Base-by-base conservation (phyloP, 768 basidiomycete genomes). In the Termitomyces sp. region DNA sequence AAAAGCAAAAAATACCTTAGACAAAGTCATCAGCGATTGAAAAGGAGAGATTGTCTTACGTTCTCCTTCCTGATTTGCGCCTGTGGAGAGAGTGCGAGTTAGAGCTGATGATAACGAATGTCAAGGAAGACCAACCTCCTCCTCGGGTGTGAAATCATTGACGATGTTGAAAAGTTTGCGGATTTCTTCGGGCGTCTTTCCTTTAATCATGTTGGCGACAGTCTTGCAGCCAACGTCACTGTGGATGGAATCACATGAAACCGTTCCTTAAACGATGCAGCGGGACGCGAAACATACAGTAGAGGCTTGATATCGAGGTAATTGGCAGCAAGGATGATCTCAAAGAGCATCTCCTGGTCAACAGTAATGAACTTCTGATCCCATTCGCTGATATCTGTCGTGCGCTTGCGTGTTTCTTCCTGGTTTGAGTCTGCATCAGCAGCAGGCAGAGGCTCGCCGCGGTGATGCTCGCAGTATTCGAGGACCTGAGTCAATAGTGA, bases 161-260 rank as follows among this genome's bases (percentile, higher is more conserved):
- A 93, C 91, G 64, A 95, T 95, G 83, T 97, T 96, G 80, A 95
- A 98, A 56, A 98, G 84, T 70, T 98, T 98, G 59, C 96, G 89
- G 66, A 99, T 98, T 77, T 98, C 97, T 74, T 98, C 97, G 26
- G 97, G 97, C 4, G 95, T 96, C 84, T 99, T 99, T 36, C 97
- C 97, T 80, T 99, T 98, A 84, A 99, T 98, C 97, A 98, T 99
- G 82, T 98, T 98, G 14, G 97, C 97, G 5, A 97, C 95, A 4
- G 94, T 97, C 82, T 97, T 96, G 85, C 95, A 97, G 1, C 95
- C 95, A 60, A 97, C 93, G 69, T 97, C 95, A 65, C 94, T 96
- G 64, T n/a, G 3, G 1, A 16, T 26, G 26, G 48, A 54, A 18
- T 68, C 50, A 26, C 18, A 58, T 30, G 10, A 47, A 50, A 8